Evolutionary conservation across 768 basidiomycete genomes (phyloP).

Genomic region (Lyophyllum shimeji): DNA sequence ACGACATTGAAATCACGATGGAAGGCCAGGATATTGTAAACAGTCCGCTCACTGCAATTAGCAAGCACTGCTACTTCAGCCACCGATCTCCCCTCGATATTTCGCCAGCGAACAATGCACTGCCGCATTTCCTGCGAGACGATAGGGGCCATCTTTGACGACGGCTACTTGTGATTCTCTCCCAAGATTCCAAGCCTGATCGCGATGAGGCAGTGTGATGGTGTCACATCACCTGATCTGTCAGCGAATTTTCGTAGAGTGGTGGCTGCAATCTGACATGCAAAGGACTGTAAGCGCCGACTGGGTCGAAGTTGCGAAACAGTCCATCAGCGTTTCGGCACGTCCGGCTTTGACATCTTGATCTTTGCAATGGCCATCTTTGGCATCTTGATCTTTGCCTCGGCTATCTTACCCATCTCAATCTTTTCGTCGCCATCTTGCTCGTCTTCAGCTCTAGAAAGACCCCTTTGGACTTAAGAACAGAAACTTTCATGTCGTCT

Average conservation of each 20-base stretch:
- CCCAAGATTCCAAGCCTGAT: not conserved
- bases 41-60: constrained; percentile 9
- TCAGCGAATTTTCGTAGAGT: too few species aligned
- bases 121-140: too few species aligned
- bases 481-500: not conserved
- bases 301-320: too few species aligned
- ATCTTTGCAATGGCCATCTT: not conserved
- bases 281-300: too few species aligned
- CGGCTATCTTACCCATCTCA: not conserved
- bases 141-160: not conserved
- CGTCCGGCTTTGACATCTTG: not conserved
- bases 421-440: not conserved
- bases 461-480: not conserved
- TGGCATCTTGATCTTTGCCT: not conserved
- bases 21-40: constrained; percentile 19
- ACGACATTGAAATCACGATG: too few species aligned
- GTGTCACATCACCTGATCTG: too few species aligned
- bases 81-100: too few species aligned
- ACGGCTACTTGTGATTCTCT: not conserved
- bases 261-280: too few species aligned
- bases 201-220: not conserved
- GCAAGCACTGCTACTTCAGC: constrained; percentile 18
- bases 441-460: not conserved
- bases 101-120: too few species aligned
- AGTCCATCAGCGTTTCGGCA: not conserved